Base-by-base conservation (phyloP, 169 alveolate species). In the Cyclospora cayetanensis region DNA sequence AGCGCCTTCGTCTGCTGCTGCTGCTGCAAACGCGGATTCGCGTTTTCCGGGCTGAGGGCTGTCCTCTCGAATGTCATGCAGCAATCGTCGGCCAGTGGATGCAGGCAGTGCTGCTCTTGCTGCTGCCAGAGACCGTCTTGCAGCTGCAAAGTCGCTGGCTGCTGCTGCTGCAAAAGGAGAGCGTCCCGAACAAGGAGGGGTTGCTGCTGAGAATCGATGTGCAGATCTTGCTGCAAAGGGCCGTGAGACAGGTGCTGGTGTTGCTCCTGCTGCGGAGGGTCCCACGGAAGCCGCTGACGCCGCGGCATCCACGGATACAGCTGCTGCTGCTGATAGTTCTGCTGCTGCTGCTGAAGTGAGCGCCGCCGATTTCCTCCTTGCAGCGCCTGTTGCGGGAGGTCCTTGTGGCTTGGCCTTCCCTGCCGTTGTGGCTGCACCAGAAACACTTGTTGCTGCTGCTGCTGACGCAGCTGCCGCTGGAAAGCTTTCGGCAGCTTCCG, bases 281-380 rank as follows among this genome's bases (percentile, higher is more conserved):
- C 88, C 88, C 88, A 77, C 34, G 88, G 72, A 29, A 77, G 39
- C 70, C 88, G 88, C 88, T 77, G 88, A 68, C 18, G 88, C 9
- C 88, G 88, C 0, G 88, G 88, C 88, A 77, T 50, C 88, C 88
- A 77, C 12, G 87, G 42, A 12, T 76, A 76, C 66, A 76, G 39
- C 46, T 77, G 84, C 1, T 72, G 84, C 39, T 53, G 41, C 43
- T 53, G 25, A 53, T 72, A 60, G 42, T n/a, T 52, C 72, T 43
- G 88, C 72, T 77, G 88, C 37, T 43, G 88, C 70, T 77, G 88
- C 66, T 39, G 86, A 41, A 50, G 70, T 22, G 70, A 42, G 34
- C 70, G 0, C 37, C 88, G 46, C 88, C 72, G 25, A 39, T 50
- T 68, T 25, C 37, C 35, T 4, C 88, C 72, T 18, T 18, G 2